Conservation (phyloP, 1,139 yeast species). For the Geotrichum restrictum region DNA sequence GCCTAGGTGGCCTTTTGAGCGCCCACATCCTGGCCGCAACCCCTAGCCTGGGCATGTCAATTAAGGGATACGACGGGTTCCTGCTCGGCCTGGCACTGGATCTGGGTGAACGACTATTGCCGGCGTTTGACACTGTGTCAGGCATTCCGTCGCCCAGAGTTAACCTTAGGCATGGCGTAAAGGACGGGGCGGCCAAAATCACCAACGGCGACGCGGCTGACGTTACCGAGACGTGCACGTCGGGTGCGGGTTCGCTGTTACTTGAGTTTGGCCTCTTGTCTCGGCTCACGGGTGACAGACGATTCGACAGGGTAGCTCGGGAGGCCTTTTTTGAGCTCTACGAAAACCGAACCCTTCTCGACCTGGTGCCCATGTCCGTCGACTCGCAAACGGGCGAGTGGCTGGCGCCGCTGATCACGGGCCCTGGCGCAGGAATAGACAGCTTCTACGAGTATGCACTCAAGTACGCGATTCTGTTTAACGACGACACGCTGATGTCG, state of each 20-base stretch:
- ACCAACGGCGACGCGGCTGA: conserved; percentile 19
- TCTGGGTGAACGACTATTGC: conserved; percentile 61
- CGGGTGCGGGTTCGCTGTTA: conserved; percentile 53
- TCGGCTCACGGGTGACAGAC: conserved; percentile 64
- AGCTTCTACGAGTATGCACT: conserved; percentile 87
- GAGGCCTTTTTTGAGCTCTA: conserved; percentile 67
- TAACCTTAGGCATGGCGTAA: conserved; percentile 55
- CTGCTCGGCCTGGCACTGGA: conserved; percentile 67
- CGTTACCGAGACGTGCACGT: conserved; percentile 14
- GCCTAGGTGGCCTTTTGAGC: conserved; percentile 72
- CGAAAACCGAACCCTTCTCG: conserved; percentile 58
- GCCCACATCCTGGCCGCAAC: conserved; percentile 72
- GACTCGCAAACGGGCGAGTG: conserved; percentile 57
- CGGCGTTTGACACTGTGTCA: conserved; percentile 55
- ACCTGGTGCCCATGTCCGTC: conserved; percentile 73
- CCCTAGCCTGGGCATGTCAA: conserved; percentile 42
- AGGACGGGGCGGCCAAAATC: conserved; percentile 18
- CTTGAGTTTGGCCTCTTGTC: conserved; percentile 75
- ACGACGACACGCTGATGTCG: conserved; percentile 56
- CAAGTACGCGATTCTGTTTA: conserved; percentile 67
- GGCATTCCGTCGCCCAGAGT: conserved; percentile 72
- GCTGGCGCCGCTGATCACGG: conserved; percentile 56
- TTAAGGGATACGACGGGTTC: conserved; percentile 60
- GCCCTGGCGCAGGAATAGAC: conserved; percentile 91
- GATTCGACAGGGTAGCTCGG: conserved; percentile 61